These are phyloP conservation scores for Ambrosiella xylebori DNA, from an alignment of 2,329 filamentous ascomycete genomes.

Conservation along the genomic window DNA sequence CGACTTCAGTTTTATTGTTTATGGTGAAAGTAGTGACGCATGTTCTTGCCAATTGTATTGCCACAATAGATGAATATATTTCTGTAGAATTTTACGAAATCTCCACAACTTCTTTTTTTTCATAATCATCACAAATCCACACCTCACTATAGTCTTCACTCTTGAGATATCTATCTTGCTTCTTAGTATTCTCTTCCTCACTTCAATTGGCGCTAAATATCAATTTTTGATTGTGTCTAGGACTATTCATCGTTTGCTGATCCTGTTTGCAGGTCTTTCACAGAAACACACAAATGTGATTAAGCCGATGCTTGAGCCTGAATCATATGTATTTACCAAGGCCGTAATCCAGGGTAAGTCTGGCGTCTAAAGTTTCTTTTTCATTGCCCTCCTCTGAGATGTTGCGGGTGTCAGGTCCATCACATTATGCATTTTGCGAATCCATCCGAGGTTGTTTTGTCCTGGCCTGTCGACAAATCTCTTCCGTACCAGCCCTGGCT, in stretches of 20 bases:
- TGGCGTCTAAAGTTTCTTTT: neutral
- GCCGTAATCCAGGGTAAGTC: neutral
- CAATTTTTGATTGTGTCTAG: too few species aligned
- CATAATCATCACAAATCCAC: neutral
- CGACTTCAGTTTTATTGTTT: too few species aligned
- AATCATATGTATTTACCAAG: neutral
- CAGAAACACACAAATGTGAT: too few species aligned
- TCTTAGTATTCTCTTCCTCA: neutral
- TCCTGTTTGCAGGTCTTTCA: too few species aligned
- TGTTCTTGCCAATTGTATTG: neutral
- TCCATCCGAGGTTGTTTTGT: neutral
- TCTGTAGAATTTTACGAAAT: neutral
- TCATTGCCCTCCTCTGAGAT: neutral
- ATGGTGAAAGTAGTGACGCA: too few species aligned
- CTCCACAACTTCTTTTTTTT: neutral
- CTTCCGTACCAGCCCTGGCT: neutral
- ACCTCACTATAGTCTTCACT: too few species aligned
- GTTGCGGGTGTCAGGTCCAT: neutral
- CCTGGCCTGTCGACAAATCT: neutral
- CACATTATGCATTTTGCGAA: neutral
- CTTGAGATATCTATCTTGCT: too few species aligned
- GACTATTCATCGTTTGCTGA: too few species aligned
- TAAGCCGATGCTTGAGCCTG: too few species aligned
- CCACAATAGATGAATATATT: too few species aligned
- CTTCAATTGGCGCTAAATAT: neutral